Evolutionary conservation across 306 rosid species (phyloP), one percentile per base, ranked within the genome.

Genomic region (Glycine latifolia): DNA sequence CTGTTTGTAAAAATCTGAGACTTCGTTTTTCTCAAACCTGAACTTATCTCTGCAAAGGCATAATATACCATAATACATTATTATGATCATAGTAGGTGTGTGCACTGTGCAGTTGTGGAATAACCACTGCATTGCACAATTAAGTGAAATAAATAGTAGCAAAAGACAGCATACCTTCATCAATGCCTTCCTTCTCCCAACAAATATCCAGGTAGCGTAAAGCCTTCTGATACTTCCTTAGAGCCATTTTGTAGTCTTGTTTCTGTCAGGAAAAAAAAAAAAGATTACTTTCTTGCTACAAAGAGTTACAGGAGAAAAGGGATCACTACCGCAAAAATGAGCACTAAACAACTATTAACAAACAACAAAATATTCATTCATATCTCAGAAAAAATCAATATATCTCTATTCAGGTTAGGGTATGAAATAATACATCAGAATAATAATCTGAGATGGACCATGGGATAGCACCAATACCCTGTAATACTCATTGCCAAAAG

Each of bases 1-100:
- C 97, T 92, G 90, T 95, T 95, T 56, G 99, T 88, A 76, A 95
- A 95, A 59, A 91, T 90, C 87, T 92, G 99, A 6, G 99, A 91
- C 87, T 95, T 95, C 0, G 76, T 88, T 88, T 93, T 95, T 62
- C 99, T 92, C 91, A 95, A 87, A 75, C 59, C 53, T 63, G 86
- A 83, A 83, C 95, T 92, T 88, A 77, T 91, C 75, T 91, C 99
- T 95, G 91, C 80, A 84, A 75, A 73, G 74, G 20, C 66, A 85
- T 63, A 26, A 26, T 61, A 79, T n/a, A 63, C 52, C 67, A n/a
- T 12, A 71, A 31, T 55, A 20, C 47, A 31, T 31, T 61, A 80
- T 80, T 53, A 68, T 48, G 46, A 31, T 12, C 5, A 73, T 71
- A 41, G 9, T 13, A 66, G 37, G 68, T 59, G 72, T 31, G 31